Conservation (phyloP, 2,329 filamentous ascomycete species). For the Parastagonospora nodorum region DNA sequence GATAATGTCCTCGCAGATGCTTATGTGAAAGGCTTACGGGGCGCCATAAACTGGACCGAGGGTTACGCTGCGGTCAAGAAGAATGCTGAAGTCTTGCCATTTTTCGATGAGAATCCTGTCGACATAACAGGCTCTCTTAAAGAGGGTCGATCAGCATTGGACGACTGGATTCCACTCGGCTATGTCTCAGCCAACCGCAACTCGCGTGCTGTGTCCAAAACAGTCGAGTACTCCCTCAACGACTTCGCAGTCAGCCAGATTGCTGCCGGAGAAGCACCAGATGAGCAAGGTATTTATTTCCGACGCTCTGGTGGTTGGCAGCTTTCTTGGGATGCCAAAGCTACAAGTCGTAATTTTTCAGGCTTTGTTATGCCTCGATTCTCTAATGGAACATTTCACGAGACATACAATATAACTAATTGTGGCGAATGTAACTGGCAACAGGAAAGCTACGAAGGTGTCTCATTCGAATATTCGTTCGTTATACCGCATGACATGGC, state of each 20-base stretch:
- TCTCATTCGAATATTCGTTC: slow-evolving; percentile 52
- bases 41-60: slow-evolving; percentile 70
- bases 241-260: slow-evolving; percentile 52
- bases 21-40: slow-evolving; percentile 66
- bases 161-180: slow-evolving; percentile 51
- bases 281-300: slow-evolving; percentile 46
- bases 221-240: slow-evolving; percentile 51
- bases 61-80: slow-evolving; percentile 74
- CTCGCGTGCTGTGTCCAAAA: slow-evolving; percentile 47
- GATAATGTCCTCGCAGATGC: slow-evolving; percentile 66
- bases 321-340: slow-evolving; percentile 46
- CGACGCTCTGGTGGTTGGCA: slow-evolving; percentile 51
- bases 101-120: slow-evolving; percentile 42
- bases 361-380: slow-evolving; percentile 45
- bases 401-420: slow-evolving; percentile 49
- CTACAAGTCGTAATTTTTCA: slow-evolving; percentile 44
- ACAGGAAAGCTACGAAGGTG: slow-evolving; percentile 50
- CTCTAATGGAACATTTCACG: slow-evolving; percentile 42
- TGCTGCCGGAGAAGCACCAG: slow-evolving; percentile 47
- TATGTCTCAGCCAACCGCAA: slow-evolving; percentile 48
- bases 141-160: slow-evolving; percentile 49
- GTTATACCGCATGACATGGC: slow-evolving; percentile 51
- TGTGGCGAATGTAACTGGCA: slow-evolving; percentile 51
- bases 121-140: slow-evolving; percentile 46
- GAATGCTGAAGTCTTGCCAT: slow-evolving; percentile 65